Base-by-base conservation (phyloP, 164 flowering plant species). In the Magnolia sinica region DNA sequence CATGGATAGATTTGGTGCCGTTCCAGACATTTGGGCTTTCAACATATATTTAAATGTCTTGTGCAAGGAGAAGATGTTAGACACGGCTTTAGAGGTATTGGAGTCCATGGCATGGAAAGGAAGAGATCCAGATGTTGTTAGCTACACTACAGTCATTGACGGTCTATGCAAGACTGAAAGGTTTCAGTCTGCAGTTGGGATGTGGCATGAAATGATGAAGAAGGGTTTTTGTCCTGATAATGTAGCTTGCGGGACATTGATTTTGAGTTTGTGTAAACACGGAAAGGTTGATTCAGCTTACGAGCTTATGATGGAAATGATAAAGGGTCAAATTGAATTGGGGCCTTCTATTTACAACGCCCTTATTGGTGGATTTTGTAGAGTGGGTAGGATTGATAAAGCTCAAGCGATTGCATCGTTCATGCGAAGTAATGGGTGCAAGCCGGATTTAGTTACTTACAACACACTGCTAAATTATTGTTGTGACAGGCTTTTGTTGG, bases 221-320 rank as follows among this genome's bases (percentile, higher is more conserved):
- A 89, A 78, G 51, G 93, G 96, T 73, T 13, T 87, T 52, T 64
- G 0, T 8, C 94, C 96, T 0, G 99, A 96, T 83, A 71, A 27
- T 76, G 87, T 83, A 67, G 90, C 98, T 4, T 96, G 97, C 76
- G 82, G 89, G 64, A 86, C 96, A 4, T 82, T 96, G 76, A 91
- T 92, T 78, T 81, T 92, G 64, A 92, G 96, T 70, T 81, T 96
- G 76, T 90, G 91, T 80, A 77, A 70, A 22, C 79, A 76, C 76
- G 90, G 93, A 74, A 92, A 91, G 80, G 97, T 92, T 78, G 98
- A 94, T 83, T 87, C 89, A 81, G 98, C 98, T 16, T 96, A 96
- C 87, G 98, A 94, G 74, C 89, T 92, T 77, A 82, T 87, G 1
- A 69, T 89, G 73, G 92, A 84, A 70, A 77, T 77, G 55, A 77